Evolutionary conservation across 2,329 filamentous ascomycete genomes (phyloP), one percentile per base, ranked within the genome.

Genomic region (Trichoderma atroviride): DNA sequence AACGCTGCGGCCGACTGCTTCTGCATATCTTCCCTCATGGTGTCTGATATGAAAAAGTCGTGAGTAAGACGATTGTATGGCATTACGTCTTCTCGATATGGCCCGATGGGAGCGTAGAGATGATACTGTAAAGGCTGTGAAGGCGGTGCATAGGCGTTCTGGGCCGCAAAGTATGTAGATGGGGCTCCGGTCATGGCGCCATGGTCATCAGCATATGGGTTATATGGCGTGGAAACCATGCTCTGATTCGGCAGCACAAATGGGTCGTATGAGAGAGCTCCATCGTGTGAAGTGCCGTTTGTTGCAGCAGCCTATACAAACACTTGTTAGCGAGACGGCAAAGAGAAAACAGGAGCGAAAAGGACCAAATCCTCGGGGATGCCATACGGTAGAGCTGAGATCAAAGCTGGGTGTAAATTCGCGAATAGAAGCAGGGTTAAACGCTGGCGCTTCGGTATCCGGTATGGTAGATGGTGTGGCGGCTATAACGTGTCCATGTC

Each of bases 1-100:
- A 93, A 85, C 5, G 92, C 89, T 33, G 95, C 93, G 75, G 97
- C 94, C 0, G 91, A 86, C 80, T 95, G 97, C 80, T 92, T 93
- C 76, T 97, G 93, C 71, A 97, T 82, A 37, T 97, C 94, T 81
- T 97, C 93, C 67, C 96, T 88, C 7, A 97, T 81, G 70, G 93
- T 90, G 75, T 97, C 94, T 0, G 93, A 89, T 53, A 98, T 87
- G 79, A 99, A 99, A 73, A 98, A 92, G 76, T 98, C 94, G 76
- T 96, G 93, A 1, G 92, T 89, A 69, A 91, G 90, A 70, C 93
- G 89, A 78, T 99, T 95, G 76, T 97, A 97, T 3, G 91, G 89
- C 73, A 92, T 85, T 35, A 97, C 84, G 72, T 93, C 93, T 71
- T 95, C 92, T 70, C 89, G 88, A 77, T 94, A 88, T n/a, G 92